Percentiles rank a stretch among this genome's conserved stretches.
Evolutionary conservation across 306 rosid genomes (phyloP).

Genomic region (Vigna unguiculata): DNA sequence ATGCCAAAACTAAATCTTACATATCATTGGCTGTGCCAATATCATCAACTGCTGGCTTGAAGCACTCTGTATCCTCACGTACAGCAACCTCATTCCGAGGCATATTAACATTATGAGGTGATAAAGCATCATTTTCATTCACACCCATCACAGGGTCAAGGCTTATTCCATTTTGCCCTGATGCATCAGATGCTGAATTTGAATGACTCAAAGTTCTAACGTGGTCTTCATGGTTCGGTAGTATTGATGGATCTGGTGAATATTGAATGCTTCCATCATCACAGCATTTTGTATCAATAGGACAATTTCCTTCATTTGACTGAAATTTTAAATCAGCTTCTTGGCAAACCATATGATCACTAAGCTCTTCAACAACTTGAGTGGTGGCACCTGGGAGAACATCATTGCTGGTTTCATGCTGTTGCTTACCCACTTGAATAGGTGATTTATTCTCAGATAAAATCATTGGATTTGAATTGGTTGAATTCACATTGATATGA

Average conservation of each 20-base stretch:
- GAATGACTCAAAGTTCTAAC: conserved; percentile 40
- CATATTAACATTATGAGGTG: conserved; percentile 45
- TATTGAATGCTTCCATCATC: conserved; percentile 49
- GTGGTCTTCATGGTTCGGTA: conserved; percentile 47
- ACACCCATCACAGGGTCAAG: conserved; percentile 41
- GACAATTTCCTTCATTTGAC: conserved; percentile 42
- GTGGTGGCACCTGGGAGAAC: conserved; percentile 42
- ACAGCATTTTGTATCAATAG: conserved; percentile 48
- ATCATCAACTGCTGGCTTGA: conserved; percentile 53
- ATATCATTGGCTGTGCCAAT: conserved; percentile 50
- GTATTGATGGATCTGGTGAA: conserved; percentile 47
- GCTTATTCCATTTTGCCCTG: conserved; percentile 47
- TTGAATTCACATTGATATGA: conserved; percentile 45
- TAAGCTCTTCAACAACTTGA: conserved; percentile 44
- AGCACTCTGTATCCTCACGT: conserved; percentile 51
- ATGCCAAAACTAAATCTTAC: conserved; percentile 59
- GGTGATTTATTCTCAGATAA: conserved; percentile 47
- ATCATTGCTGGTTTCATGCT: conserved; percentile 48
- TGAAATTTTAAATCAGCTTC: conserved; percentile 44
- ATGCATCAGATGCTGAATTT: conserved; percentile 46
- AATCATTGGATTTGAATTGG: conserved; percentile 47
- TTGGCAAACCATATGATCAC: conserved; percentile 47
- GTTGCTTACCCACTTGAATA: conserved; percentile 49
- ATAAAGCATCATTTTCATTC: conserved; percentile 36
- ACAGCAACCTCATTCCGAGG: conserved; percentile 43